Percentiles rank a stretch among this genome's conserved stretches.
phyloP scores from a whole-genome alignment of 1,284 basidiomycete species.

The Puccinia hordei region DNA sequence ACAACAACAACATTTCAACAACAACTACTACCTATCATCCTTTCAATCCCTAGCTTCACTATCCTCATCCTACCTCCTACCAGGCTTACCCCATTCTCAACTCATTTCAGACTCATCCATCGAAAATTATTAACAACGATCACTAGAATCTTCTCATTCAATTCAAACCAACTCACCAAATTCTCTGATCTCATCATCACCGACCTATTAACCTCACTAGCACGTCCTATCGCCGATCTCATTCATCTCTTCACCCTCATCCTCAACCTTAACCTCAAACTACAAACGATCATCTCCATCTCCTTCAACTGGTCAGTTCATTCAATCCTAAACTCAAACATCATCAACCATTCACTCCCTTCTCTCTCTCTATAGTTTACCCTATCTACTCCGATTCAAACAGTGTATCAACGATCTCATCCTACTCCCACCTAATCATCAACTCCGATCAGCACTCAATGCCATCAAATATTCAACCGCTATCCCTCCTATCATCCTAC shows the following conservation, averaged over 20 bases:
- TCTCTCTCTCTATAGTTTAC: slow-evolving; percentile 66
- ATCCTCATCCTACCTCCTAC: not conserved
- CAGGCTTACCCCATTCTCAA: slow-evolving; percentile 63
- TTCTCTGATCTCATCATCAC: slow-evolving; percentile 93
- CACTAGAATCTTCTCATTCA: not conserved
- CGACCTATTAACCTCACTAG: slow-evolving; percentile 93
- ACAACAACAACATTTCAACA: too few relatives aligned
- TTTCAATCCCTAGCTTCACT: slow-evolving; percentile 2
- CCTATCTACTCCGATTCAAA: slow-evolving; percentile 85
- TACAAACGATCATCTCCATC: slow-evolving; percentile 19
- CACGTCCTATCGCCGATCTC: slow-evolving; percentile 96
- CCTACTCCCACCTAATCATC: slow-evolving; percentile 56
- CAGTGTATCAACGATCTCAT: slow-evolving; percentile 89
- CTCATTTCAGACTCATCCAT: not conserved
- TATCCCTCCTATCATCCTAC: slow-evolving; percentile 78
- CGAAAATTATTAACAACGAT: not conserved
- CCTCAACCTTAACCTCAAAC: slow-evolving; percentile 61
- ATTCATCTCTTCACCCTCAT: slow-evolving; percentile 76
- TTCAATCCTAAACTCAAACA: not conserved
- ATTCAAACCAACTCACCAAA: slow-evolving; percentile 56
- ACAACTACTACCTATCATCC: not conserved
- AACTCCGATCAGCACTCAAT: slow-evolving; percentile 80
- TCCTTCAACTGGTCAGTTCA: not conserved
- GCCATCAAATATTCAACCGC: slow-evolving; percentile 94
- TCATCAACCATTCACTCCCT: not conserved